Evolutionary conservation across 2,329 filamentous ascomycete genomes (phyloP), one percentile per base, ranked within the genome.

Genomic region (Colletotrichum gloeosporioides): DNA sequence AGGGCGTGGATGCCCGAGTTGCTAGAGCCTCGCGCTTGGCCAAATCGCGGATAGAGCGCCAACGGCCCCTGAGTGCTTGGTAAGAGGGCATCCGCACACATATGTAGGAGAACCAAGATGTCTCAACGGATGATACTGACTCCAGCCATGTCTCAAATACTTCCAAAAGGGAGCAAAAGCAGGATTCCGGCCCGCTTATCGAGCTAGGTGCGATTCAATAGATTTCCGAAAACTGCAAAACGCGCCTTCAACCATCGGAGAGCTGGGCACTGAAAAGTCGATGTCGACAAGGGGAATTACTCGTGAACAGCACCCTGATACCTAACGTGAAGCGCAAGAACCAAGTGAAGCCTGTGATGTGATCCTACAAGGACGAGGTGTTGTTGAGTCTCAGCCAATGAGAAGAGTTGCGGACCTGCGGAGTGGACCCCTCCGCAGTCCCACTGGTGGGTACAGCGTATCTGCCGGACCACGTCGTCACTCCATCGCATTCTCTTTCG

Each of bases 381-480:
- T 64, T n/a, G 57, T 69, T 55, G 18, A 22, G 39, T 8, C 29
- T n/a, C 12, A 4, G 18, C 71, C 55, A 69, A 73, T 70, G 3
- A 69, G 22, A 18, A 22, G n/a, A 10, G 39, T 9, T 39, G 65
- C 39, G 22, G 29, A 63, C 31, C 31, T 73, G 71, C 71, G 71
- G 71, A 22, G 65, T 69, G 65, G 65, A 73, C 29, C 49, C 63
- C 25, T 73, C 70, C 70, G 64, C 64, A 68, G 70, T 69, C 70
- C 70, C 70, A 59, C 53, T 29, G 22, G 55, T 70, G 36, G 59
- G 8, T 16, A 59, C 22, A 9, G 29, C 15, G 25, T 13, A 36
- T 63, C 36, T 69, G 66, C 31, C 65, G 22, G 27, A 36, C 31
- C 65, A 31, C 32, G 44, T 57, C 49, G 18, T 61, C 8, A 4